Base-by-base conservation (phyloP, 305 asterid genomes). In the Plantago coronopus region DNA sequence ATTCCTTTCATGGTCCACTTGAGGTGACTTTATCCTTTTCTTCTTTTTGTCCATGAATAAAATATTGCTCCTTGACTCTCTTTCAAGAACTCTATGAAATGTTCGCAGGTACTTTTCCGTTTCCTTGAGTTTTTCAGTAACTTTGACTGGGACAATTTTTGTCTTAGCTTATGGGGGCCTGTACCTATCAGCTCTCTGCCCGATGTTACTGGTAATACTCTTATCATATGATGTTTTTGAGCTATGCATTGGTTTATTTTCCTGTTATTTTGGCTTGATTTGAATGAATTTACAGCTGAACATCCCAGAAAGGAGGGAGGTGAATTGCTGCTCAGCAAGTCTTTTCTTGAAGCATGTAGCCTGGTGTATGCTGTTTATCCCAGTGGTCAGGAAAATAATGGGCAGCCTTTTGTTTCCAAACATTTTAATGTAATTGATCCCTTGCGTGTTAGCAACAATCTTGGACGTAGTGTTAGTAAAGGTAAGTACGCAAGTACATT, bases 381-480 rank as follows among this genome's bases (percentile, higher is more conserved):
- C 45, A 79, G 78, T 48, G 87, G 90, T 62, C 90, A 72, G 72
- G 97, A 86, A 56, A 84, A 72, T 71, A 88, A 80, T 63, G 89
- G 90, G 19, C 90, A 76, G 64, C 84, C 89, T 54, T 89, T 93
- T 76, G 77, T 74, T 64, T 71, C 95, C 54, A 93, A 89, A 59
- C 85, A 93, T 78, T 85, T 89, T 76, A 93, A 93, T 48, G 95
- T 93, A 27, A 81, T 93, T 48, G 98, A 89, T 73, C 98, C 98
- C 53, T 72, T 93, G 62, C 95, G 96, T 21, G 88, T 80, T 67
- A 85, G 80, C 83, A 93, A 93, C 83, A 93, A 93, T 71, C 98
- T 93, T 62, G 98, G 97, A 20, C 98, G 97, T 54, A 93, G 98
- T 73, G 98, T 93, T 68, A 86, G 90, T 74, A 89, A 85, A 91